These are phyloP conservation scores for Saccharomycopsis microspora DNA, from an alignment of 805 yeast genomes.

Conservation along the genomic window DNA sequence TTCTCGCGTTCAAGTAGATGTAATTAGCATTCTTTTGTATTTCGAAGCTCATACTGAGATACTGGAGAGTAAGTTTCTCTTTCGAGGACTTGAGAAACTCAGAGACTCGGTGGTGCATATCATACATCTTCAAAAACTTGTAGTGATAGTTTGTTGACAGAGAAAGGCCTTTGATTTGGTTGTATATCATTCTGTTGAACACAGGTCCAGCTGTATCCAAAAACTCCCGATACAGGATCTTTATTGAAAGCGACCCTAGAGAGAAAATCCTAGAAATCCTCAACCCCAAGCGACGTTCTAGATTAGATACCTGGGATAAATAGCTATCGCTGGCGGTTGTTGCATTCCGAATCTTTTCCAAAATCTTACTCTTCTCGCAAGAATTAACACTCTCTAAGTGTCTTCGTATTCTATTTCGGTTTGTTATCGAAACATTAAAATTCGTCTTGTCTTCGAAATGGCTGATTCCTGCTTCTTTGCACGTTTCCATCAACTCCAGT, in stretches of 20 bases:
- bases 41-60: no score
- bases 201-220: neutral
- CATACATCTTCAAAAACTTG: conserved; percentile 1
- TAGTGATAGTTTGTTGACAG: conserved; percentile 5
- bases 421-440: conserved; percentile 25
- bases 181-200: conserved; percentile 14
- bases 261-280: neutral
- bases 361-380: neutral
- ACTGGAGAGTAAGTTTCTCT: no score
- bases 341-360: neutral
- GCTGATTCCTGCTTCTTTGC: conserved; percentile 19
- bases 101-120: no score
- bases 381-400: neutral
- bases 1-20: no score
- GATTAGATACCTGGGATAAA: neutral
- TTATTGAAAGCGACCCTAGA: conserved; percentile 1
- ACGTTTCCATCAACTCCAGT: conserved; percentile 22
- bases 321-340: neutral
- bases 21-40: no score
- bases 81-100: no score
- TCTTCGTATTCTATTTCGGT: conserved; percentile 22
- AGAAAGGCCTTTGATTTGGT: conserved; percentile 20
- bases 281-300: neutral
- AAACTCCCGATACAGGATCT: conserved; percentile 19
- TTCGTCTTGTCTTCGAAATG: conserved; percentile 36